Evolutionary conservation across 345 rosid species (phyloP).

Genomic region (Brassica napus): DNA sequence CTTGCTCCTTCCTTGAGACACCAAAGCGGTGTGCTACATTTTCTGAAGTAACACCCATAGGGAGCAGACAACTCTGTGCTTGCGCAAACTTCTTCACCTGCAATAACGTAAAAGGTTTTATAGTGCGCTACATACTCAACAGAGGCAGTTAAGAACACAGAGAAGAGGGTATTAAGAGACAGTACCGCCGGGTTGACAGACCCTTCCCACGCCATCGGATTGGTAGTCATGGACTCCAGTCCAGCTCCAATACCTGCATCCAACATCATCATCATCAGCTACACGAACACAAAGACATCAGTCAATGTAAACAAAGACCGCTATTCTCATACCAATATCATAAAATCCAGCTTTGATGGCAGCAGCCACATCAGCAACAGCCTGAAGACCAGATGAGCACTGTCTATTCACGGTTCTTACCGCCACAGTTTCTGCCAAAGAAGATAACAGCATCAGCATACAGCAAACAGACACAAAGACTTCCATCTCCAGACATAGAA

Average conservation of each 20-base stretch:
- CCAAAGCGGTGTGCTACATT: constrained; percentile 95
- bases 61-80: constrained; percentile 93
- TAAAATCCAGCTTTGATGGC: constrained; percentile 98
- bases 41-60: constrained; percentile 98
- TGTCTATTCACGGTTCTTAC: constrained; percentile 94
- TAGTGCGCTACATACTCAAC: not conserved
- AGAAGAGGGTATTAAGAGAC: not conserved
- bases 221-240: constrained; percentile 87
- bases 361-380: constrained; percentile 99
- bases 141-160: not conserved
- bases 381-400: constrained; percentile 99
- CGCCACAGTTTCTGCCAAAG: constrained; percentile 76
- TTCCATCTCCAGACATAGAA: not conserved
- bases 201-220: constrained; percentile 94
- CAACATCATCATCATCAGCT: constrained; percentile 1
- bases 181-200: constrained; percentile 87
- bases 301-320: not conserved
- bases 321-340: constrained; percentile 65
- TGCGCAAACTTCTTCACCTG: constrained; percentile 77
- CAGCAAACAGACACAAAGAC: not conserved
- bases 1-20: constrained; percentile 93
- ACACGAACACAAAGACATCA: not conserved
- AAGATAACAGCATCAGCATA: constrained; percentile 9
- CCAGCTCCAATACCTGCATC: constrained; percentile 93
- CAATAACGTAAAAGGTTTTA: constrained; percentile 19